Base-by-base conservation (phyloP, 2,329 filamentous ascomycete genomes). In the Talaromyces albobiverticillius region DNA sequence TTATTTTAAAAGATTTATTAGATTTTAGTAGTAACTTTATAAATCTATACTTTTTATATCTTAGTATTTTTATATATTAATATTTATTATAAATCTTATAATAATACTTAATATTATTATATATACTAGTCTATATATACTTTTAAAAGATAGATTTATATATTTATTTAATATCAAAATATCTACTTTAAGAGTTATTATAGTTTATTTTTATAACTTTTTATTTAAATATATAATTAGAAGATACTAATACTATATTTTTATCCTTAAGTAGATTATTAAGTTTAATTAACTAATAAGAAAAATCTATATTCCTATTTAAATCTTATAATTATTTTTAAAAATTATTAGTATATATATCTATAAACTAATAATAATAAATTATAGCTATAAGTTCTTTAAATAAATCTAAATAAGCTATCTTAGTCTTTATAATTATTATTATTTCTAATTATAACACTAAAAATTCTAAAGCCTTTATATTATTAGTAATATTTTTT, bases 161-260 rank as follows among this genome's bases (percentile, higher is more conserved):
- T 10, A 22, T 50, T 41, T 18, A 26, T 26, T 31, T 31, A n/a
- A 29, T 23, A 8, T 5, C 31, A 42, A 50, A 50, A 26, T 50
- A 11, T 10, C 16, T 20, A 26, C 9, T 4, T 50, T 41, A 42
- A 20, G 8, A 10, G 10, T 50, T 32, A 42, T 50, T 42, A 50
- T 50, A 10, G 10, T 50, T 50, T 22, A 20, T 50, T 29, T 50
- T 50, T 42, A 50, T 7, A 10, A 50, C 41, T 26, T 50, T 10
- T 29, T 45, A 16, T 16, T 16, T 29, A 45, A 45, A 7, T 16
- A 9, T 45, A 26, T 45, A 26, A 8, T 45, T 4, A n/a, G 26
- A 14, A 2, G 14, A 10, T 14, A 45, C 26, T 16, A 25, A 45
- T 25, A 45, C 14, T 25, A 22, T 11, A 5, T 29, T 8, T 45